phyloP scores from a whole-genome alignment of 495 filamentous ascomycete genomes.

The Neurospora sp. region DNA sequence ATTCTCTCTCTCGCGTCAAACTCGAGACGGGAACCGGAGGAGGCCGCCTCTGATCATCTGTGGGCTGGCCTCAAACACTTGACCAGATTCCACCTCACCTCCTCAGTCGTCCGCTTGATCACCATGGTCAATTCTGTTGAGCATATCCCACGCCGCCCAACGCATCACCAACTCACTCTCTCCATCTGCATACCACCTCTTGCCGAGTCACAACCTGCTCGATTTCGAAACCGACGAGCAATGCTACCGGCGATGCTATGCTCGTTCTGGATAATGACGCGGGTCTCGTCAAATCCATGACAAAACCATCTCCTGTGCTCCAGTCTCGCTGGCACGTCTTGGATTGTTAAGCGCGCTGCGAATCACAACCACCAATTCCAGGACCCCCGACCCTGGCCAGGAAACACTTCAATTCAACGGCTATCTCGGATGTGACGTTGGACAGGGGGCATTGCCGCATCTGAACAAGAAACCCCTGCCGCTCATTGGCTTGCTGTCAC shows the following conservation, averaged over 20 bases:
- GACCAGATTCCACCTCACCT: background rate
- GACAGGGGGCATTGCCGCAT: conserved; percentile 2
- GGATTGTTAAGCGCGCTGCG: background rate
- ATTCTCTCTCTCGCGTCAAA: background rate
- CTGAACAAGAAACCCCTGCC: background rate
- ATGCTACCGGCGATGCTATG: background rate
- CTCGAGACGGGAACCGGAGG: background rate
- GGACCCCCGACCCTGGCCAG: background rate
- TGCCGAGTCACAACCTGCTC: background rate
- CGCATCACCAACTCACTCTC: too few species aligned
- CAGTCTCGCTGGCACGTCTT: background rate
- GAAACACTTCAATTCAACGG: too few species aligned
- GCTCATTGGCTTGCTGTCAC: background rate
- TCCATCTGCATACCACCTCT: background rate
- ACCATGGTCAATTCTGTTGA: background rate
- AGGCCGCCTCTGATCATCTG: background rate
- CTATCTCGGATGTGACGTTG: conserved; percentile 1
- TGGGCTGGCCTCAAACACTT: background rate
- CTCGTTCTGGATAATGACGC: background rate
- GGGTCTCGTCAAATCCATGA: background rate
- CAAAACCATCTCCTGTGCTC: background rate
- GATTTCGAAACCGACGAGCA: background rate
- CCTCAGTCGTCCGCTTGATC: background rate
- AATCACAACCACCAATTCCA: background rate
- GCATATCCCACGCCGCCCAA: too few species aligned